These are phyloP conservation scores for Coccinonectria pachysandricola DNA, from an alignment of 2,329 filamentous ascomycete species.

Conservation along the genomic window DNA sequence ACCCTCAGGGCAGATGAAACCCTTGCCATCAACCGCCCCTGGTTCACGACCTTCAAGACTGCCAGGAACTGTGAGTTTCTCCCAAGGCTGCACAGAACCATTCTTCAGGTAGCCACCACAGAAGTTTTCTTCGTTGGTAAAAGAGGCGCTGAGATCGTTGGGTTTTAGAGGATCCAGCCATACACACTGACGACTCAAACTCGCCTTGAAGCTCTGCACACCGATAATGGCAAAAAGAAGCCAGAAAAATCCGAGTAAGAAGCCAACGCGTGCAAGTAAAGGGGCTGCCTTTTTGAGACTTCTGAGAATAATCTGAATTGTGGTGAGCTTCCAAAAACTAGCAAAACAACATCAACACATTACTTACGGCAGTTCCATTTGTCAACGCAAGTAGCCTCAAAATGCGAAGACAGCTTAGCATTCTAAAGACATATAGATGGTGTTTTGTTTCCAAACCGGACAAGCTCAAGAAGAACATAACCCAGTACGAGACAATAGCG, in stretches of 20 bases:
- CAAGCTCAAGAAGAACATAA: conserved; percentile 66
- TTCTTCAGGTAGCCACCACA: conserved; percentile 75
- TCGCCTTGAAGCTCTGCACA: conserved; percentile 90
- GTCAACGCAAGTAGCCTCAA: conserved; percentile 84
- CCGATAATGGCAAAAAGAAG: conserved; percentile 93
- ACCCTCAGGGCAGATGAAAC: conserved; percentile 75
- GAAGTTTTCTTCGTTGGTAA: conserved; percentile 58
- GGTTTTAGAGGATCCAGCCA: conserved; percentile 59
- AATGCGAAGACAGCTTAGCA: conserved; percentile 93
- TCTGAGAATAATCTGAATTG: conserved; percentile 67
- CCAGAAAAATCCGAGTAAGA: conserved; percentile 96
- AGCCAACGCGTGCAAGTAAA: conserved; percentile 81
- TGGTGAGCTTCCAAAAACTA: conserved; percentile 7
- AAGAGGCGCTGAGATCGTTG: conserved; percentile 44
- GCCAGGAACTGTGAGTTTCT: conserved; percentile 32
- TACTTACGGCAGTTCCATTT: conserved; percentile 80
- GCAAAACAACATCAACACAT: too few relatives aligned
- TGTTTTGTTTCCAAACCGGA: conserved; percentile 56
- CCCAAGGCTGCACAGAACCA: conserved; percentile 53
- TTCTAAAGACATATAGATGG: conserved; percentile 84
- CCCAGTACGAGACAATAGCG: conserved; percentile 91
- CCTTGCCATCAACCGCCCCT: conserved; percentile 55
- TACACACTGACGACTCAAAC: conserved; percentile 64
- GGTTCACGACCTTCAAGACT: conserved; percentile 37
- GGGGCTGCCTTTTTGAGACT: conserved; percentile 95